Evolutionary conservation across 768 basidiomycete genomes (phyloP).

Genomic region (Mrakia frigida): DNA sequence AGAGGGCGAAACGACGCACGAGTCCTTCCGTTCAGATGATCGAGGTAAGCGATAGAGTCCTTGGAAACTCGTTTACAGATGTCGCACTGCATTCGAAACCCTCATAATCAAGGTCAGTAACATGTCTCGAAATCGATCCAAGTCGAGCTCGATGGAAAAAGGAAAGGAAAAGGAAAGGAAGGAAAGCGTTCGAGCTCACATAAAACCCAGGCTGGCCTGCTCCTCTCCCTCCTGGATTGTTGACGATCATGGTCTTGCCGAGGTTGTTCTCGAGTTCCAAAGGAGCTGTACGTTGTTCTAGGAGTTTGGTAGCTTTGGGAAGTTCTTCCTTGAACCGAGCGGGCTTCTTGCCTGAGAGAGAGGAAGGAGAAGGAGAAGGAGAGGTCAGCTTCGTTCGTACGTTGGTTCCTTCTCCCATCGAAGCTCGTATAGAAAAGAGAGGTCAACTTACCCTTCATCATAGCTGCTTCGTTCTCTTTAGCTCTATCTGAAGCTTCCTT

Average conservation of each 20-base stretch:
- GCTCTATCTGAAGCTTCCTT: constrained; percentile 72
- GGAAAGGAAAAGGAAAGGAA: neutral
- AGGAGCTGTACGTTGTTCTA: constrained; percentile 77
- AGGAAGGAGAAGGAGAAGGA: neutral
- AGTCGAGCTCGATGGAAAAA: too few relatives aligned
- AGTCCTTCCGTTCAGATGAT: constrained; percentile 88
- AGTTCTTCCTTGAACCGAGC: constrained; percentile 51
- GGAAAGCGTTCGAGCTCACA: constrained; percentile 38
- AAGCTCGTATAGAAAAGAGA: neutral
- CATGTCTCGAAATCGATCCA: too few relatives aligned
- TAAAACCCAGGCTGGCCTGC: constrained; percentile 89
- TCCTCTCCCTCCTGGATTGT: constrained; percentile 67
- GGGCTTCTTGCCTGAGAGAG: constrained; percentile 61
- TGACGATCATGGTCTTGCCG: constrained; percentile 89
- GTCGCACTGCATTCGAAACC: constrained; percentile 68
- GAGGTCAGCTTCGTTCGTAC: neutral
- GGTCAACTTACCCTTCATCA: constrained; percentile 66
- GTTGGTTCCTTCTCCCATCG: neutral
- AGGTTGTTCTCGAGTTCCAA: constrained; percentile 93
- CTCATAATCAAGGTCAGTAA: too few relatives aligned
- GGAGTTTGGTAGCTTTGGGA: constrained; percentile 87
- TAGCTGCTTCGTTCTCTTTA: constrained; percentile 49
- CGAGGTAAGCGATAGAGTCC: constrained; percentile 87
- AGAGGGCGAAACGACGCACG: constrained; percentile 56
- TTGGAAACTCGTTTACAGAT: constrained; percentile 85